These are phyloP conservation scores for Aspergillus sclerotiicarbonarius DNA, from an alignment of 495 filamentous ascomycete species.

Conservation along the genomic window DNA sequence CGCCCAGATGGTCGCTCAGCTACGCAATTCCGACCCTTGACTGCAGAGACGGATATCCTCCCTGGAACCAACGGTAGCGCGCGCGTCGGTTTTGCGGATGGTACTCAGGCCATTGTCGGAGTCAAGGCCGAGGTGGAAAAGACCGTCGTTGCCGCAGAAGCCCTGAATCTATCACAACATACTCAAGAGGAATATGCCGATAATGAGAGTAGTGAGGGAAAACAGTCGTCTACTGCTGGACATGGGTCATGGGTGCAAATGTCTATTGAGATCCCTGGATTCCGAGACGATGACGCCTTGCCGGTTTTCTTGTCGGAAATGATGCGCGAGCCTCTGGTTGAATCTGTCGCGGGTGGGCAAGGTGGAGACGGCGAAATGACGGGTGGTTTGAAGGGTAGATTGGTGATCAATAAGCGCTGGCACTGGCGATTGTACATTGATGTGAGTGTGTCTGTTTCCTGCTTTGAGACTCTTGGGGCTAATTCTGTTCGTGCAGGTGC, in stretches of 20 bases:
- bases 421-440: constrained; percentile 97
- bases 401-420: constrained; percentile 84
- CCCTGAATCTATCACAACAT: constrained; percentile 25
- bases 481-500: constrained; percentile 57
- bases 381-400: constrained; percentile 62
- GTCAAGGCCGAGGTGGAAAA: constrained; percentile 91
- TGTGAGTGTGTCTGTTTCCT: constrained; percentile 58
- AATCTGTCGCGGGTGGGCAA: constrained; percentile 33
- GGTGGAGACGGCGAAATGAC: constrained; percentile 35
- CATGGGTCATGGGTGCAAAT: constrained; percentile 73
- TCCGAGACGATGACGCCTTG: constrained; percentile 85
- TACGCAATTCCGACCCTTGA: constrained; percentile 84
- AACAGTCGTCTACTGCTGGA: constrained; percentile 32
- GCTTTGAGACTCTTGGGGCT: constrained; percentile 4
- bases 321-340: constrained; percentile 83
- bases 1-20: constrained; percentile 83
- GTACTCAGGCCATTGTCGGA: constrained; percentile 91
- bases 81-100: constrained; percentile 89
- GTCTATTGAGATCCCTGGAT: constrained; percentile 80
- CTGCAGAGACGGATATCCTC: constrained; percentile 85
- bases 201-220: constrained; percentile 27
- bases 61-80: constrained; percentile 89
- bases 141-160: constrained; percentile 42
- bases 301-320: constrained; percentile 83
- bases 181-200: constrained; percentile 28